phyloP scores from a whole-genome alignment of 164 flowering plant genomes.

The Paratinospora sagittata region DNA sequence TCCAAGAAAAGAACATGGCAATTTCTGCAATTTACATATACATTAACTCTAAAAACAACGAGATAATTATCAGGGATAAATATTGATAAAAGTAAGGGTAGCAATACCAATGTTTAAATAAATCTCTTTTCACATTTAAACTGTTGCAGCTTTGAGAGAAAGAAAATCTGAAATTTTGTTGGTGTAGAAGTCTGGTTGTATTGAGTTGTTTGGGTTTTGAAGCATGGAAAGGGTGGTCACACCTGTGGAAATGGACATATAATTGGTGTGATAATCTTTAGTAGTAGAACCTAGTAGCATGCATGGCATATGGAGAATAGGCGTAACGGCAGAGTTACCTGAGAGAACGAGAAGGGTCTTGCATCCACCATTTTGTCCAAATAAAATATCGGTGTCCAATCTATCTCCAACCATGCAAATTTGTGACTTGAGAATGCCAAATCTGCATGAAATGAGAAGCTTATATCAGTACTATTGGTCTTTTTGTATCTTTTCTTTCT shows the following conservation, averaged over 20 bases:
- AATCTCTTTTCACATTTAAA: conserved; percentile 25
- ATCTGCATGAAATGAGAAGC: conserved; percentile 35
- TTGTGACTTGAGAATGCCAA: conserved; percentile 81
- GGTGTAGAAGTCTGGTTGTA: conserved; percentile 96
- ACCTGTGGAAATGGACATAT: conserved; percentile 33
- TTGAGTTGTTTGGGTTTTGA: conserved; percentile 64
- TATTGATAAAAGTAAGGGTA: not conserved
- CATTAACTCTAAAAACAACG: not conserved
- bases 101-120: not conserved
- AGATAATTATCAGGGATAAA: not conserved
- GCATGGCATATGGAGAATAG: too few species aligned
- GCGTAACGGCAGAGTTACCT: conserved; percentile 34
- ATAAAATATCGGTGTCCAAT: conserved; percentile 91
- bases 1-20: not conserved
- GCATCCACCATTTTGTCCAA: conserved; percentile 99
- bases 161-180: conserved; percentile 87
- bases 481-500: not conserved
- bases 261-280: not conserved
- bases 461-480: not conserved
- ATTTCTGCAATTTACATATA: not conserved
- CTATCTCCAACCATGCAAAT: conserved; percentile 99
- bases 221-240: conserved; percentile 79
- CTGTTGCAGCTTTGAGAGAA: conserved; percentile 64
- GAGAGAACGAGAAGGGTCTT: conserved; percentile 98
- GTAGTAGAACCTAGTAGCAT: not conserved